These are phyloP conservation scores for Guadua angustifolia DNA, from an alignment of 176 grass and related monocot species.

Conservation along the genomic window DNA sequence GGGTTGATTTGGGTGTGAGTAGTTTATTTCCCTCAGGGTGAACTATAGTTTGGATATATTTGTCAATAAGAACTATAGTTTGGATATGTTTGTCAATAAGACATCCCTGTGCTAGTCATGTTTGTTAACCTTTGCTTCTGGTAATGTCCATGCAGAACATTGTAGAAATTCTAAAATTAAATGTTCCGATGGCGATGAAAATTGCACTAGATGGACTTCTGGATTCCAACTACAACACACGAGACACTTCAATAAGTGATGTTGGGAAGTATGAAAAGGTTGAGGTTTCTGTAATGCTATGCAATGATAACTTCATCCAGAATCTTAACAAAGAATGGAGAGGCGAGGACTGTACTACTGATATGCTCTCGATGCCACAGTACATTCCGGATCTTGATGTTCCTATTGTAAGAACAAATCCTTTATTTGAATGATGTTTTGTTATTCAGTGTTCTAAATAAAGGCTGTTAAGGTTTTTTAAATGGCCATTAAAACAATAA, in stretches of 20 bases:
- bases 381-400: conserved; percentile 70
- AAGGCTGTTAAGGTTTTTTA: too few species aligned
- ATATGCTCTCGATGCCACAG: conserved; percentile 78
- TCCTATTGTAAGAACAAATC: conserved; percentile 70
- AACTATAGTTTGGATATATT: background rate
- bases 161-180: conserved; percentile 86
- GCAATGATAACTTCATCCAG: conserved; percentile 73
- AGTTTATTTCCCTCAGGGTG: background rate
- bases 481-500: too few species aligned
- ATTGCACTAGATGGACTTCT: conserved; percentile 85
- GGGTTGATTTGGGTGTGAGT: conserved; percentile 3
- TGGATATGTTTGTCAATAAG: background rate
- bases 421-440: conserved; percentile 32
- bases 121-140: conserved; percentile 22
- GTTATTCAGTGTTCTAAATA: too few species aligned
- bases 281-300: conserved; percentile 77
- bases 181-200: conserved; percentile 93
- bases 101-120: background rate
- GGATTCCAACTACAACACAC: conserved; percentile 74
- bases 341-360: conserved; percentile 61
- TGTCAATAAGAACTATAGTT: background rate
- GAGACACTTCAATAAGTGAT: conserved; percentile 72
- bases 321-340: conserved; percentile 80
- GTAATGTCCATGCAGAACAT: conserved; percentile 63
- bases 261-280: conserved; percentile 80